phyloP scores from a whole-genome alignment of 306 rosid genomes.

The Rubus parviflorus region DNA sequence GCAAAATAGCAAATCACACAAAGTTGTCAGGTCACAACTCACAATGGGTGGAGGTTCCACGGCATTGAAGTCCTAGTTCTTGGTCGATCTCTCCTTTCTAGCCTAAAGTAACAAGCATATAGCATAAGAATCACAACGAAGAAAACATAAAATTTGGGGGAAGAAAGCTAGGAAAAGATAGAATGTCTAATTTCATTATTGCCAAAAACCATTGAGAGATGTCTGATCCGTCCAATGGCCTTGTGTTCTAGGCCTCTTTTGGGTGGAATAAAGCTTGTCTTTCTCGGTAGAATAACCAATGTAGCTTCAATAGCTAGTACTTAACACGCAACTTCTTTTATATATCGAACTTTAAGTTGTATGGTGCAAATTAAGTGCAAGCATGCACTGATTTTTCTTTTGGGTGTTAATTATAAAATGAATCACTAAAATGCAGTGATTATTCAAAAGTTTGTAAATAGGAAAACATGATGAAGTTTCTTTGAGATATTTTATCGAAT shows the following conservation, averaged over 20 bases:
- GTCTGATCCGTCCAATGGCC: conserved; percentile 1
- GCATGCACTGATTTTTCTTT: neutral
- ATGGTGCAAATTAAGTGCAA: neutral
- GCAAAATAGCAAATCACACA: neutral
- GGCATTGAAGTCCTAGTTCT: conserved; percentile 5
- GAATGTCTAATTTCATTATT: neutral
- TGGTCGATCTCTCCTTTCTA: conserved; percentile 4
- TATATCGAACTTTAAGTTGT: neutral
- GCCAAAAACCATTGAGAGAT: neutral
- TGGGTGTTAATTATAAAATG: neutral
- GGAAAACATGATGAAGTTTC: too few relatives aligned
- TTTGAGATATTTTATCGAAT: too few relatives aligned
- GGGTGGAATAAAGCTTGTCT: neutral
- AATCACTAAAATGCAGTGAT: neutral
- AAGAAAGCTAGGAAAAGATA: neutral
- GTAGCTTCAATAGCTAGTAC: neutral
- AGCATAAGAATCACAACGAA: conserved; percentile 1
- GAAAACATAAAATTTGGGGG: neutral
- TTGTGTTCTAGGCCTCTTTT: neutral
- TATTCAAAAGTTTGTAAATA: neutral
- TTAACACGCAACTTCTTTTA: neutral
- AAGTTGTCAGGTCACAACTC: conserved; percentile 22
- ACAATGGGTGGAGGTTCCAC: conserved; percentile 17
- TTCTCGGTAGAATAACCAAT: neutral
- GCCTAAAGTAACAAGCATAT: neutral